These are phyloP conservation scores for Annulohypoxylon nitens DNA, from an alignment of 495 filamentous ascomycete genomes.

Conservation along the genomic window DNA sequence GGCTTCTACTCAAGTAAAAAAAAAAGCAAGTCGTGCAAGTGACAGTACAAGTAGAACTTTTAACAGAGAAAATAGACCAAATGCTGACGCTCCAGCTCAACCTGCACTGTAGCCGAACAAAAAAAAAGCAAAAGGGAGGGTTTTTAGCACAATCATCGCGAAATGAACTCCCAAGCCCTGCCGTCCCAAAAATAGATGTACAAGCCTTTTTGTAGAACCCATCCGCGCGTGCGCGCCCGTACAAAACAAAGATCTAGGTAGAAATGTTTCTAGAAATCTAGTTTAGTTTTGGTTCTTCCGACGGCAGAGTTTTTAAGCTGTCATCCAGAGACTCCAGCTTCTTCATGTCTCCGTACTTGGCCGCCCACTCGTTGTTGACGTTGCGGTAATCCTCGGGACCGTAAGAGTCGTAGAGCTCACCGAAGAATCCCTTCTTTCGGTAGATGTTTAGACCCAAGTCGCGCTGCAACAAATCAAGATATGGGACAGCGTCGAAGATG, in stretches of 20 bases:
- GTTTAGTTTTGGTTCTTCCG: slow-evolving; percentile 26
- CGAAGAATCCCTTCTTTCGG: slow-evolving; percentile 61
- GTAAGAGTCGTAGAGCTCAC: slow-evolving; percentile 68
- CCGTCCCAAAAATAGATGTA: slow-evolving; percentile 39
- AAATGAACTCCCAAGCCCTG: slow-evolving; percentile 37
- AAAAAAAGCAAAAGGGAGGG: slow-evolving; percentile 21
- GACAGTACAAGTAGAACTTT: slow-evolving; percentile 24
- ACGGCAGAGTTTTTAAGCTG: slow-evolving; percentile 32
- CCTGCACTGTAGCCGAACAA: slow-evolving; percentile 10
- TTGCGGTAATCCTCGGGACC: slow-evolving; percentile 71
- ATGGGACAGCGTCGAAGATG: slow-evolving; percentile 82
- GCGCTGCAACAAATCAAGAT: slow-evolving; percentile 75
- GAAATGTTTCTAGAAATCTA: slow-evolving; percentile 19
- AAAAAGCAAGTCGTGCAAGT: slow-evolving; percentile 23
- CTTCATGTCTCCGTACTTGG: slow-evolving; percentile 44
- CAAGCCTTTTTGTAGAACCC: slow-evolving; percentile 19
- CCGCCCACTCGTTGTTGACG: slow-evolving; percentile 68
- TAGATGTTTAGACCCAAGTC: slow-evolving; percentile 71
- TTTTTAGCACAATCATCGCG: slow-evolving; percentile 36
- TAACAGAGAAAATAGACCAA: slow-evolving; percentile 26
- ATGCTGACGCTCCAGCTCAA: slow-evolving; percentile 23
- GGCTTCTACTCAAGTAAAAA: slow-evolving; percentile 31
- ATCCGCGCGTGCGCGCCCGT: slow-evolving; percentile 1
- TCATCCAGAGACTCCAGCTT: slow-evolving; percentile 37
- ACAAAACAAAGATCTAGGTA: slow-evolving; percentile 17